Evolutionary conservation across 2,329 filamentous ascomycete species (phyloP).

Genomic region (Colletotrichum siamense): DNA sequence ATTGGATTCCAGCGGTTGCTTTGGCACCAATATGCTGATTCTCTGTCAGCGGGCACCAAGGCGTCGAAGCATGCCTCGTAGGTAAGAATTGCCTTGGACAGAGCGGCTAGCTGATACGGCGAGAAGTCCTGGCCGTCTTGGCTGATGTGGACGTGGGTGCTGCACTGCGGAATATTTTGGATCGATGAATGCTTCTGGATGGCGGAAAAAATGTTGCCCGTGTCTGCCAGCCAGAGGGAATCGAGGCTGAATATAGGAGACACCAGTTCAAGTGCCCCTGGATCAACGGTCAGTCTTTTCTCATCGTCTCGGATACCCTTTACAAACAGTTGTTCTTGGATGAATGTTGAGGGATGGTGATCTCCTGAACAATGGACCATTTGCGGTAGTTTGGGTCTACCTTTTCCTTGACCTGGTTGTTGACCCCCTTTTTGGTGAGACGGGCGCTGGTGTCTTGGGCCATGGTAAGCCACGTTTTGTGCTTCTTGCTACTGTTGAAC

Average conservation of each 20-base stretch:
- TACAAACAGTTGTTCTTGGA: conserved; percentile 35
- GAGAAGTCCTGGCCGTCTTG: conserved; percentile 17
- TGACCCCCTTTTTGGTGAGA: conserved; percentile 34
- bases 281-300: not conserved
- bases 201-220: conserved; percentile 34
- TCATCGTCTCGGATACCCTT: not conserved
- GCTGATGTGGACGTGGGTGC: conserved; percentile 44
- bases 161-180: conserved; percentile 31
- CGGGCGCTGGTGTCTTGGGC: conserved; percentile 37
- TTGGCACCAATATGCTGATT: conserved; percentile 39
- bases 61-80: conserved; percentile 39
- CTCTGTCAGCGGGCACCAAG: conserved; percentile 29
- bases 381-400: conserved; percentile 35
- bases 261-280: conserved; percentile 39
- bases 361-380: conserved; percentile 42
- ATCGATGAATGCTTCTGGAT: conserved; percentile 31
- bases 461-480: conserved; percentile 37
- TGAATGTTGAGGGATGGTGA: conserved; percentile 38
- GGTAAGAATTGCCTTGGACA: conserved; percentile 37
- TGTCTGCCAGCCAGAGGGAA: conserved; percentile 32
- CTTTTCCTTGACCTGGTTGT: conserved; percentile 38
- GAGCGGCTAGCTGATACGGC: conserved; percentile 27
- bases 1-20: conserved; percentile 35
- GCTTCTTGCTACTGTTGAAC: conserved; percentile 35
- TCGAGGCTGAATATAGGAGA: conserved; percentile 37